These are phyloP conservation scores for Metschnikowia rubicola DNA, from an alignment of 805 yeast genomes.

Conservation along the genomic window DNA sequence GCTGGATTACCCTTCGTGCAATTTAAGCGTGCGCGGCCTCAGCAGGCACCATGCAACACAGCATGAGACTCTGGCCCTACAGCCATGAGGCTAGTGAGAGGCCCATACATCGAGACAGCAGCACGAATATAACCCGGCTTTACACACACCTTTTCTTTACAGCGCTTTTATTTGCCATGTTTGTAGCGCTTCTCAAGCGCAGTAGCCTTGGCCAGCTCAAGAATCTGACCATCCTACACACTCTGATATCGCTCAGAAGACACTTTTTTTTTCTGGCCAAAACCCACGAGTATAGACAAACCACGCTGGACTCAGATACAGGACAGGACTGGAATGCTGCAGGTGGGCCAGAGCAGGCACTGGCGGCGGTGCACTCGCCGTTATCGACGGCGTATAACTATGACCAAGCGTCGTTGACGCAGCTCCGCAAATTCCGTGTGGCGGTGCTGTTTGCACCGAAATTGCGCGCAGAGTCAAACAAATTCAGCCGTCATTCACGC, in stretches of 20 bases:
- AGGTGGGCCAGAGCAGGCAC: conserved; percentile 6
- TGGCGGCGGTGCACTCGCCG: conserved; percentile 1
- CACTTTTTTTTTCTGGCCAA: conserved; percentile 10
- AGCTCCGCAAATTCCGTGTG: conserved; percentile 43
- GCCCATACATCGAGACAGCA: background rate
- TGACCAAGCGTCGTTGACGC: conserved; percentile 19
- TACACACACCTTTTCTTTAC: background rate
- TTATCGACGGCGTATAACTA: conserved; percentile 19
- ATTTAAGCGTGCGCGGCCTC: too few relatives aligned
- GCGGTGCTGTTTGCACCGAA: conserved; percentile 77
- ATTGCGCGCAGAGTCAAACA: conserved; percentile 52
- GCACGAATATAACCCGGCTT: background rate
- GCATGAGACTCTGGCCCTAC: too few relatives aligned
- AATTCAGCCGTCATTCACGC: conserved; percentile 29
- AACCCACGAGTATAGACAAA: background rate
- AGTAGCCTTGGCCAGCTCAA: too few relatives aligned
- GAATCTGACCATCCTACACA: too few relatives aligned
- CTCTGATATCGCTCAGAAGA: background rate
- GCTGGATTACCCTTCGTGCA: too few relatives aligned
- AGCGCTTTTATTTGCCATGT: conserved; percentile 8
- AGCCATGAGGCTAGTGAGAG: too few relatives aligned
- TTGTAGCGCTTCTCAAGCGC: conserved; percentile 2
- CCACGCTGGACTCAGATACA: conserved; percentile 13
- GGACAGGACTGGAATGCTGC: conserved; percentile 15
- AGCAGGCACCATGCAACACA: too few relatives aligned